Base-by-base conservation (phyloP, 805 yeast species). In the Komagataella phaffii region DNA sequence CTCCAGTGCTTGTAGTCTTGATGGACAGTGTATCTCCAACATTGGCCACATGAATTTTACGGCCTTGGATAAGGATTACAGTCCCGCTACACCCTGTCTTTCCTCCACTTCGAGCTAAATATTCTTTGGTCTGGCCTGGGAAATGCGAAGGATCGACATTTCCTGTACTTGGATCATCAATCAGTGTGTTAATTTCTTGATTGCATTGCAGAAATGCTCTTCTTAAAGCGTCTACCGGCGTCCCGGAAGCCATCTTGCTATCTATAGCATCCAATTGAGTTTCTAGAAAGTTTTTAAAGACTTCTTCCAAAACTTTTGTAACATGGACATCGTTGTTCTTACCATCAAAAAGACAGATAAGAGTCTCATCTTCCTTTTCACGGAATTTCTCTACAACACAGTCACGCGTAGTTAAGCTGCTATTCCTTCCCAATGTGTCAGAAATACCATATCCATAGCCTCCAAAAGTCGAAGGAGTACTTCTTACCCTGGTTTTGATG, bases 21-120 rank as follows among this genome's bases (percentile, higher is more conserved):
- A 93, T 72, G 1, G 88, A 90, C 75, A 83, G 84, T 2, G 88
- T 81, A 60, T 93, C 97, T 59, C 99, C 99, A 51, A 88, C 78
- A 56, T 90, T 90, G 2, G 96, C 96, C 21, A 89, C 75, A 64
- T 83, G 88, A 19, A 89, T 63, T 51, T 71, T 74, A 50, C 77
- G 77, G 17, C 83, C 95, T 54, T 79, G 80, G 58, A 91, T 75
- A 63, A 88, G 93, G 12, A 88, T 72, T 10, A 88, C 80, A 0
- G 96, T 83, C 0, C 88, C 85, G 55, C 95, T 80, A 47, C 95
- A 85, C 10, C 99, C 99, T 14, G 90, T 79, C 45, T 75, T 66
- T 3, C 81, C 78, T 63, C 91, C 98, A 19, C 77, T 79, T 14
- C 79, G 81, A 46, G 86, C 62, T 8, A 71, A 70, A 45, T 79